A percentile compares a stretch with the other conserved stretches of the same genome.
Evolutionary conservation across 208 protist genomes (phyloP).

Genomic region (Tritrichomonas foetus): DNA sequence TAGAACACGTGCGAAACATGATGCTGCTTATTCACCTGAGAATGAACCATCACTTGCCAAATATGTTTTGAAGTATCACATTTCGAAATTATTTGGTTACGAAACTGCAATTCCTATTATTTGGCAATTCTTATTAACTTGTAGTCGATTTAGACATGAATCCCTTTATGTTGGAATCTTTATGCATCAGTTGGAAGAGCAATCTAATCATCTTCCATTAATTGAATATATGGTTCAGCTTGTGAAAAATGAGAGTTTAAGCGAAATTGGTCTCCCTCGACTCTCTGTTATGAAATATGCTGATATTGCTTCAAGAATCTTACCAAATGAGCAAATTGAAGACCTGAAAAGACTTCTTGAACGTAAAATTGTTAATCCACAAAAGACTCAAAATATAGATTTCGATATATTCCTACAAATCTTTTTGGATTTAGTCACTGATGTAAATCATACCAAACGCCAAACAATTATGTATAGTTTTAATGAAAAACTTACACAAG

Average conservation of each 20-base stretch:
- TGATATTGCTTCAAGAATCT: not conserved
- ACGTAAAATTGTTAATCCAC: not conserved
- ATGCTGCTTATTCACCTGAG: not conserved
- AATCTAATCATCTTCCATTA: not conserved
- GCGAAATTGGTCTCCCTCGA: not conserved
- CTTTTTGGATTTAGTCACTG: not conserved
- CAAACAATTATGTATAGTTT: conserved; percentile 1
- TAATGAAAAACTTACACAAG: not conserved
- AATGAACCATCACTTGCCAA: not conserved
- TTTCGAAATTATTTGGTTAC: not conserved
- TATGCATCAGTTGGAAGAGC: not conserved
- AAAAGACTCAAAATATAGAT: not conserved
- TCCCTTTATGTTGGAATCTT: not conserved
- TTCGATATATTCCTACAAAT: not conserved
- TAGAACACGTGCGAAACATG: not conserved
- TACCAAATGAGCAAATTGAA: not conserved
- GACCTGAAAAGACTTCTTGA: not conserved
- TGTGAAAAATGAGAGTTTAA: not conserved
- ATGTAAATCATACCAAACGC: not conserved
- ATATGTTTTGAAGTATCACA: not conserved
- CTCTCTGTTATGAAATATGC: not conserved
- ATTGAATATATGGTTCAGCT: not conserved
- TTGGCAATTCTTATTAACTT: not conserved
- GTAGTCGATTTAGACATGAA: not conserved
- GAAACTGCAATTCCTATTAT: not conserved